Base-by-base conservation (phyloP, 345 rosid genomes). In the Acer negundo region DNA sequence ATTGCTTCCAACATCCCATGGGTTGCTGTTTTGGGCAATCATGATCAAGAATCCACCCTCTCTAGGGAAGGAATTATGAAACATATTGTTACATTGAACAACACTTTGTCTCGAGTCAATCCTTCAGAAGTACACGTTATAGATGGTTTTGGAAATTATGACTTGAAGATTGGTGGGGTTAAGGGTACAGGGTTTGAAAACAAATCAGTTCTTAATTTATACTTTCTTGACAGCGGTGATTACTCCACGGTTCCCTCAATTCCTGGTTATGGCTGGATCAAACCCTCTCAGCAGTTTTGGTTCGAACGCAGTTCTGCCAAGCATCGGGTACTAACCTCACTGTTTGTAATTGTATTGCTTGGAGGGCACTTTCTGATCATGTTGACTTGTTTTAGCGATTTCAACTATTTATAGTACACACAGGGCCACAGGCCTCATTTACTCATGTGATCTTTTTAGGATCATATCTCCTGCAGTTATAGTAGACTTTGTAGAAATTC, bases 141-240 rank as follows among this genome's bases (percentile, higher is more conserved):
- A 64, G 98, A 94, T 79, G 98, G 98, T 26, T 96, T 96, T 73
- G 98, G 99, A 3, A 95, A 95, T 80, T 94, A 92, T 85, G 94
- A 94, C 84, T 81, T 96, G 76, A 91, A 92, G 80, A 70, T 96
- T 69, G 82, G 79, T 15, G 99, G 99, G 67, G 90, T 88, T 74
- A 66, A 82, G 72, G 97, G 95, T 61, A 88, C 98, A 0, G 66
- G 75, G 62, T 87, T 94, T 49, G 91, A 83, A 80, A 88, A 92
- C 83, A 94, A 93, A 65, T 96, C 99, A 6, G 78, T 87, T 71
- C 96, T 93, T 75, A 95, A 95, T 82, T 93, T 93, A 63, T 95
- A 88, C 78, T 83, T 95, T 71, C 89, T 95, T 28, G 98, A 93
- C 78, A 90, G 98, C 49, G 98, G 98, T 78, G 93, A 89, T 75